These are phyloP conservation scores for Mortierella claussenii DNA, from an alignment of 192 early-diverging fungal genomes.

Conservation along the genomic window DNA sequence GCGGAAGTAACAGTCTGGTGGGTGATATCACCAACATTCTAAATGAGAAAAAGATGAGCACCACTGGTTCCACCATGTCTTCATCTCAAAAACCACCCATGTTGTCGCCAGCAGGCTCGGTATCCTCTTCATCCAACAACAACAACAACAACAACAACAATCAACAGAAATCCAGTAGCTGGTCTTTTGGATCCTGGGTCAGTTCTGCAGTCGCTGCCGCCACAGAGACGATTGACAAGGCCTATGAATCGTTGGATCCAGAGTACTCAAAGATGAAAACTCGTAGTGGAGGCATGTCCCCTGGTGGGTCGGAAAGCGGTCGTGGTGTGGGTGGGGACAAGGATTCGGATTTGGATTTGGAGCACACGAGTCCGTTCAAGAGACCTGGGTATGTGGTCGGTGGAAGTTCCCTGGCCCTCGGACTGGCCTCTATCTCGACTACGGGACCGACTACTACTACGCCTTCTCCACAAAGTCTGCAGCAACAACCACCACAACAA, in stretches of 20 bases:
- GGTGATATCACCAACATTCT: constrained; percentile 35
- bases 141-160: no score
- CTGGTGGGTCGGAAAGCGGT: neutral
- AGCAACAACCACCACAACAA: constrained; percentile 3
- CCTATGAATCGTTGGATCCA: constrained; percentile 45
- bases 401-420: constrained; percentile 41
- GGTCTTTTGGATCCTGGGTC: constrained; percentile 52
- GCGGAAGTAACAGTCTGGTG: constrained; percentile 24
- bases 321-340: constrained; percentile 1
- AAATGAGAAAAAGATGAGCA: constrained; percentile 28
- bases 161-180: constrained; percentile 46
- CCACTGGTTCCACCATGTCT: neutral
- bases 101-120: neutral
- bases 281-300: neutral
- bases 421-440: constrained; percentile 37
- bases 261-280: constrained; percentile 43
- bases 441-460: neutral
- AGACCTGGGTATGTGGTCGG: constrained; percentile 49
- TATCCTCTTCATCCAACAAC: constrained; percentile 4
- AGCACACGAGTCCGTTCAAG: constrained; percentile 22
- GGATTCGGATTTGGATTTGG: no score
- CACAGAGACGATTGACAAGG: constrained; percentile 42
- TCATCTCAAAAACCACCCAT: neutral
- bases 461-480: neutral
- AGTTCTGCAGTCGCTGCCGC: constrained; percentile 49